These are phyloP conservation scores for Dictyostelium purpureum DNA, from an alignment of 78 protist species.

Conservation along the genomic window DNA sequence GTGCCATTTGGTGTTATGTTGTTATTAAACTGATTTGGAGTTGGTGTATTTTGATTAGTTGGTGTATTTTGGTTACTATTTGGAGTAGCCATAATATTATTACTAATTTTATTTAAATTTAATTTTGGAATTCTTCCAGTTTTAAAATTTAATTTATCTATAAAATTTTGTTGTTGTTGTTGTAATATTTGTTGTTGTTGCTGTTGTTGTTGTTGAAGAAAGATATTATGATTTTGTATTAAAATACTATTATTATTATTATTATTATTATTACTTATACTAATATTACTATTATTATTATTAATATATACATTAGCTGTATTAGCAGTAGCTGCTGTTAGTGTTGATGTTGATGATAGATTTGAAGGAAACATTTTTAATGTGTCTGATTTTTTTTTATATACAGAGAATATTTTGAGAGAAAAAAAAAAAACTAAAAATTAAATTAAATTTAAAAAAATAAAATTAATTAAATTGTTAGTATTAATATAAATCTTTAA, in stretches of 20 bases:
- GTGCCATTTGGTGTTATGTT: not conserved
- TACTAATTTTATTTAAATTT: constrained; percentile 17
- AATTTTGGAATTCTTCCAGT: constrained; percentile 37
- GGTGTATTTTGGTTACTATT: not conserved
- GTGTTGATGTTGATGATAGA: too few species aligned
- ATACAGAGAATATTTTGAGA: too few species aligned
- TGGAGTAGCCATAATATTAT: not conserved
- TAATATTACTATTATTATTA: not conserved
- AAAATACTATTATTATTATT: not conserved
- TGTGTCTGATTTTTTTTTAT: too few species aligned
- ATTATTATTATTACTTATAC: not conserved
- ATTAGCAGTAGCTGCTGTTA: too few species aligned
- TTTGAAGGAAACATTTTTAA: too few species aligned
- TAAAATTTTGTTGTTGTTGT: not conserved
- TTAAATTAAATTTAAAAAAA: too few species aligned
- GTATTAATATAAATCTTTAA: too few species aligned
- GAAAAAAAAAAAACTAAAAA: too few species aligned
- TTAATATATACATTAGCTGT: not conserved
- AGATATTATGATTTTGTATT: too few species aligned
- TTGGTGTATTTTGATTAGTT: not conserved
- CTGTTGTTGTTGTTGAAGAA: not conserved
- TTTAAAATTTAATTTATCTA: constrained; percentile 1
- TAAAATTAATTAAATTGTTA: too few species aligned
- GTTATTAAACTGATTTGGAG: not conserved
- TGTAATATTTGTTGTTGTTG: not conserved